Percentiles rank a stretch among this genome's conserved stretches.
These are phyloP conservation scores for Taiozyma sp. DNA, from an alignment of 1,139 yeast genomes.

Conservation along the genomic window DNA sequence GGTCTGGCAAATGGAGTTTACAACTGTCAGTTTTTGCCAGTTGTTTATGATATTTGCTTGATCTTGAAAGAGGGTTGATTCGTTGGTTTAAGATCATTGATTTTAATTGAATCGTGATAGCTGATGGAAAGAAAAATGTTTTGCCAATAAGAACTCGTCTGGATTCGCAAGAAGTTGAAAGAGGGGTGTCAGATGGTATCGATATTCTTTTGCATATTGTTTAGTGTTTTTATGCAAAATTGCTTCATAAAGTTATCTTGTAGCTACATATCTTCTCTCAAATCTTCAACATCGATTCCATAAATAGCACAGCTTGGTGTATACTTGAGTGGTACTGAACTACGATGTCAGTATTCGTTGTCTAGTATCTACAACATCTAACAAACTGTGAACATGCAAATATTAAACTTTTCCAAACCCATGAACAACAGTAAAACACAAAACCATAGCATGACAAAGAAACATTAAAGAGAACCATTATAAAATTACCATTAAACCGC, in stretches of 20 bases:
- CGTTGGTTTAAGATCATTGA: conserved; percentile 1
- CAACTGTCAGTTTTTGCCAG: conserved; percentile 14
- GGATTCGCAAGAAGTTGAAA: conserved; percentile 40
- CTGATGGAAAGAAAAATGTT: conserved; percentile 39
- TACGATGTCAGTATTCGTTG: no score
- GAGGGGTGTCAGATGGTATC: conserved; percentile 57
- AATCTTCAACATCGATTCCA: no score
- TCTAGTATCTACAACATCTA: background rate
- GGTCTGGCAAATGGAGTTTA: background rate
- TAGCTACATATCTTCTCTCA: background rate
- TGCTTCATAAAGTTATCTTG: background rate
- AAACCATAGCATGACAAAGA: background rate
- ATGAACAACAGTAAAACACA: background rate
- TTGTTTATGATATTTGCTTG: conserved; percentile 9
- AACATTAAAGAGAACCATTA: background rate
- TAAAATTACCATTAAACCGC: background rate
- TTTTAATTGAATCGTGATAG: conserved; percentile 32
- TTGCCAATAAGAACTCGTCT: conserved; percentile 53
- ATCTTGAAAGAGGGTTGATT: conserved; percentile 4
- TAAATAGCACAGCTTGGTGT: no score
- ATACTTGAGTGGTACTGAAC: no score
- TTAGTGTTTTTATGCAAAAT: conserved; percentile 1
- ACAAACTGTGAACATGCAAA: background rate
- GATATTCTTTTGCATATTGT: conserved; percentile 31
- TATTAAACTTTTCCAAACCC: background rate